Evolutionary conservation across 352 stramenopile species (phyloP), one percentile per base, ranked within the genome.

Genomic region (Pythium angustatum): DNA sequence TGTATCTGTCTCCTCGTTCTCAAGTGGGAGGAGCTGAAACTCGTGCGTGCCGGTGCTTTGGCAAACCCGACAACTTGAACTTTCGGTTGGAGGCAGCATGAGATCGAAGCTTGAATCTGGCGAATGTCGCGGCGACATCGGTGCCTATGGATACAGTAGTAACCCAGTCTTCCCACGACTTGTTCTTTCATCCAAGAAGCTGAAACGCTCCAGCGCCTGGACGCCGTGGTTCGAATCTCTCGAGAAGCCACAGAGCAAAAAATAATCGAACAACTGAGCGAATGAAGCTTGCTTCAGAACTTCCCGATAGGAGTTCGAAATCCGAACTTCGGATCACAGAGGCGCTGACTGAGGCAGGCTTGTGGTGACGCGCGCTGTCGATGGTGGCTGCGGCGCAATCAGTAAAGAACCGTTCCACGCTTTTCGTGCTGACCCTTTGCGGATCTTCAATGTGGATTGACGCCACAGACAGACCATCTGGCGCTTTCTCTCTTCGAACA

Each of bases 391-490:
- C n/a, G n/a, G n/a, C n/a, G 40, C 34, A 48, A 38, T 48, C 28
- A 7, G 54, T 27, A 53, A 17, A 54, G 47, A 14, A 27, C 34
- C 33, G 58, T 47, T 65, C 36, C 31, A 15, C 44, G 19, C 36
- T 34, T 47, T 53, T 33, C 44, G 52, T 61, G 43, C 51, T 67
- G 60, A 67, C 51, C 38, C 1, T 27, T 64, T 55, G 45, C 54
- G 28, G 56, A 65, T 61, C 55, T 70, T 70, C 55, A 70, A 70
- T 34, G 22, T 64, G 49, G 47, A 70, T 64, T 64, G 56, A 64
- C 47, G 53, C 53, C 45, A 57, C 52, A 45, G 28, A 34, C 9
- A n/a, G 28, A 58, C 53, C 62, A 63, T 62, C 62, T 69, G 53
- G 34, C 24, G 27, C 4, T 51, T 31, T 48, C n/a, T 51, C 33